Conservation (phyloP, 140 eudicot genomes). For the Eryngium alpinum region DNA sequence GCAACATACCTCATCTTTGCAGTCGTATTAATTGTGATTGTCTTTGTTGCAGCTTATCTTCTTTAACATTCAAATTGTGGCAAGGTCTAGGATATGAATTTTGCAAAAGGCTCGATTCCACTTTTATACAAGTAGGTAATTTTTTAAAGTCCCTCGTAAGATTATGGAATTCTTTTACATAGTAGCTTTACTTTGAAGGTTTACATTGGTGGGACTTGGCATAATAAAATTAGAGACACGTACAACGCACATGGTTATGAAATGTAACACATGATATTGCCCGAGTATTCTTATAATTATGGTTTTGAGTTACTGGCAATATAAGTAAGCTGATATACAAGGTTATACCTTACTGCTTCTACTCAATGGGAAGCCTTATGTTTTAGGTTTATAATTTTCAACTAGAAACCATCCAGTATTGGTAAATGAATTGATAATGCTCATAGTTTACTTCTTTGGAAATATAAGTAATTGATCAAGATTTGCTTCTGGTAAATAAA, state of each 20-base stretch:
- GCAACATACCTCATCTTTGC: neutral
- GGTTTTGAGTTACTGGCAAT: neutral
- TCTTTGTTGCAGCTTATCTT: conserved; percentile 5
- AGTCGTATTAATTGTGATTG: neutral
- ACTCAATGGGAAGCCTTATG: neutral
- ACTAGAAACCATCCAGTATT: neutral
- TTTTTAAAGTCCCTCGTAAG: neutral
- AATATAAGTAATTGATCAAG: neutral
- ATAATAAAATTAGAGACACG: conserved; percentile 6
- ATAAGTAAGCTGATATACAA: neutral
- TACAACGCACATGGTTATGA: neutral
- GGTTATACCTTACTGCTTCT: neutral
- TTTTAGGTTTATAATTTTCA: neutral
- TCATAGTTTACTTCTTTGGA: neutral
- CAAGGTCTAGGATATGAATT: neutral
- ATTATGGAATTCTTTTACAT: neutral
- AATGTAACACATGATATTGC: no score
- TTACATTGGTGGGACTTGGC: neutral
- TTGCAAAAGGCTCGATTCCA: neutral
- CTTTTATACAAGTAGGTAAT: neutral
- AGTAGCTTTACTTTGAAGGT: neutral
- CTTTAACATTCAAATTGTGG: neutral
- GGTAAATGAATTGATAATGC: neutral
- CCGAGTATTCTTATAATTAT: conserved; percentile 3
- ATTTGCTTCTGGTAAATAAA: neutral